Base-by-base conservation (phyloP, 495 filamentous ascomycete species). In the Penicillium lagena region DNA sequence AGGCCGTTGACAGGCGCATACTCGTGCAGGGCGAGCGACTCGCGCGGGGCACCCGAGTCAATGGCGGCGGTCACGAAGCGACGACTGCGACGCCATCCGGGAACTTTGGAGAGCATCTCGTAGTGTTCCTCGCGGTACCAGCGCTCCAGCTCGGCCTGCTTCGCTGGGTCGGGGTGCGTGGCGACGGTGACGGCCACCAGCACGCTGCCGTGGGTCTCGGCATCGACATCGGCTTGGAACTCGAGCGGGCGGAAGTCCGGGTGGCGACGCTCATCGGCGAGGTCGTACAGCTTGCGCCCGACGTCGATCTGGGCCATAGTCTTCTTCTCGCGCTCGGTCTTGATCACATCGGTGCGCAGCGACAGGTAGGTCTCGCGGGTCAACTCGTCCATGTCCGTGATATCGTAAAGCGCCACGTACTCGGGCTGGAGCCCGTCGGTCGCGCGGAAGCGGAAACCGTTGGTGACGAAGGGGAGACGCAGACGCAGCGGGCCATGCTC, bases 401-500 rank as follows among this genome's bases (percentile, higher is more conserved):
- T 80, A 54, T 93, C 86, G 72, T 93, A 93, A 50, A 81, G 62
- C 22, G 87, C 87, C 57, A 89, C 73, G 71, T 84, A 90, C 50
- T 82, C 76, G 7, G 86, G 86, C 30, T 62, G 40, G 37, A 56
- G 46, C 35, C 52, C 60, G 62, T 89, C 86, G 39, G 58, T 75
- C 13, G 83, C 84, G 9, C 78, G 79, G 66, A 87, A 93, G 28
- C 87, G 81, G 53, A 89, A 83, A 37, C 87, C 87, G 60, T 87
- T 90, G 35, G 62, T 62, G 59, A 85, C 73, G 60, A 87, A 87
- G 34, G 84, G 81, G 9, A 90, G 62, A 36, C 85, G 81, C 12
- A 90, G 75, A 28, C 87, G 79, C 34, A 81, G 75, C 30, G 87
- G 87, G 42, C 87, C 87, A 64, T 93, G 87, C 63, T 93, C 87